Evolutionary conservation across 2,329 filamentous ascomycete genomes (phyloP), one percentile per base, ranked within the genome.

Genomic region (Reticulascus tulasneorum): DNA sequence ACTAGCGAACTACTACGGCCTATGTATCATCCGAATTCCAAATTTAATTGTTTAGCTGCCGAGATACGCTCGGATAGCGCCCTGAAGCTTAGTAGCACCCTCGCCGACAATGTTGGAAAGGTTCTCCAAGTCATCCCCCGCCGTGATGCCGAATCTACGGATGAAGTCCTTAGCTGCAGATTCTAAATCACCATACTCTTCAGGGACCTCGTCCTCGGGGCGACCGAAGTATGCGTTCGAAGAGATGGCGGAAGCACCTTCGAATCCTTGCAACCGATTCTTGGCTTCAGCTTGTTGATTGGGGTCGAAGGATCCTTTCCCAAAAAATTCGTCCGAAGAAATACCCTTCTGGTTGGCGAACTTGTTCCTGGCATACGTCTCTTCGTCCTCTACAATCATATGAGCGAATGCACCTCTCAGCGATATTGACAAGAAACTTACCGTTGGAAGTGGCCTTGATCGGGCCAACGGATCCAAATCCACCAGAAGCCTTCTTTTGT

Each of bases 221-320:
- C 91, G 84, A 42, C 93, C 93, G 61, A 98, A 98, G 73, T 97
- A 98, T 37, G 88, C 88, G 62, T 97, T 98, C 40, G 87, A 94
- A 7, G 90, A 96, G 61, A 98, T 98, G 47, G 89, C 70, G 2
- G 82, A 83, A 9, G 93, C 90, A 28, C 93, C 89, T 63, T 97
- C 91, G 56, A 98, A 98, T 29, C 89, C 86, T 67, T 88, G 83
- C 35, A 98, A 76, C 25, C 93, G 80, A 17, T 75, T 73, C 69
- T 94, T 94, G 51, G 93, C 91, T 67, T 96, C 91, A 33, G 80
- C 73, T 56, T 93, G 84, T 8, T 84, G 79, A 37, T 73, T 73
- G 23, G 90, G 81, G 58, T 98, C 90, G 62, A 82, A 97, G 37
- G 77, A 68, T 35, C 89, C 87, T 59, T 93, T 91, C 53, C 91